Evolutionary conservation across 169 alveolate genomes (phyloP).

Genomic region (Plasmodium knowlesi): DNA sequence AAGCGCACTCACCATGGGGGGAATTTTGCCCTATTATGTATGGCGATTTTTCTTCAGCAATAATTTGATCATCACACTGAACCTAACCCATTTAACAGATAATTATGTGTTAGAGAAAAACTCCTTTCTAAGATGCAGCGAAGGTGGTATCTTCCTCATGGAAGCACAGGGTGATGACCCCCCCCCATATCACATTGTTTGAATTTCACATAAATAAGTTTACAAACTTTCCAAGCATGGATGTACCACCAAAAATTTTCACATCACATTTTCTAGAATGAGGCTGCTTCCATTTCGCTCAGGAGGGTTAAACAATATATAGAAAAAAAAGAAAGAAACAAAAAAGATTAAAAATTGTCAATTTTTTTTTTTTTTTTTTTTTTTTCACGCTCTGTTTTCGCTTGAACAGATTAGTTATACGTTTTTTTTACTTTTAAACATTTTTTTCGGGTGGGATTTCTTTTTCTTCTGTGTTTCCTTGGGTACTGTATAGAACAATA

Average conservation of each 20-base stretch:
- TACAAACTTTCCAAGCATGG: background rate
- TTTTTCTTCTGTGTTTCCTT: too few species aligned
- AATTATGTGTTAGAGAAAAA: background rate
- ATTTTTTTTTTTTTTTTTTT: too few species aligned
- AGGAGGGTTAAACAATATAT: background rate
- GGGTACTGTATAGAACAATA: background rate
- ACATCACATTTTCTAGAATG: background rate
- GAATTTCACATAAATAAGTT: background rate
- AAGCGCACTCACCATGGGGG: background rate
- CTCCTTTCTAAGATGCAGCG: background rate
- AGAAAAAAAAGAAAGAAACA: background rate
- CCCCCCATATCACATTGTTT: background rate
- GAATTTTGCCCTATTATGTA: background rate
- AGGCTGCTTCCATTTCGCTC: background rate
- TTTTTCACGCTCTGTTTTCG: background rate
- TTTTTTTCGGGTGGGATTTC: background rate
- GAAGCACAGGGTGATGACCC: too few species aligned
- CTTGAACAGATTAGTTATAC: background rate
- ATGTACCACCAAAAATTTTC: background rate
- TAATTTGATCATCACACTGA: background rate
- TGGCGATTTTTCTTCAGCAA: background rate
- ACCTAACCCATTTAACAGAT: background rate
- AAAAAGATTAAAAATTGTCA: background rate
- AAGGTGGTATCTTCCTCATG: background rate
- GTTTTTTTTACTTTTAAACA: background rate